Percentiles rank a stretch among this genome's conserved stretches.
phyloP scores from a whole-genome alignment of 139 green algal species.

The Eudorina sp. region DNA sequence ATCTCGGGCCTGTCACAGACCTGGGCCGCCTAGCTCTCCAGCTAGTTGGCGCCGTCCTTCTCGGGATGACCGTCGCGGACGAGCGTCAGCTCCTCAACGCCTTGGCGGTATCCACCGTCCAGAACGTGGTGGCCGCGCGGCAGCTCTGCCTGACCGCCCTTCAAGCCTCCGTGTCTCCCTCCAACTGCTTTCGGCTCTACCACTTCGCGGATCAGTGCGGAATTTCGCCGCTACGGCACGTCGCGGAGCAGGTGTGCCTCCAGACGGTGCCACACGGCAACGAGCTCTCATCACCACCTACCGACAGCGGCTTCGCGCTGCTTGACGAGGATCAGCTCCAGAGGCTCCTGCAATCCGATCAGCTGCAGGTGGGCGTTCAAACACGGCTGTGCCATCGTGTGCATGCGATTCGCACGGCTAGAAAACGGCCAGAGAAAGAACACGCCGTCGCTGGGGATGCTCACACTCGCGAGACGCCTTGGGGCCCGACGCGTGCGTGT shows the following conservation, averaged over 20 bases:
- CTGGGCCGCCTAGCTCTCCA: neutral
- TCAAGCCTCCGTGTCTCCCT: neutral
- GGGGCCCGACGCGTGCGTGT: no score
- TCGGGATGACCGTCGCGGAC: neutral
- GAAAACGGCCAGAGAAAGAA: no score
- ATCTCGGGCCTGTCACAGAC: neutral
- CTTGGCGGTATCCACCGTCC: neutral
- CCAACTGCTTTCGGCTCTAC: slow-evolving; percentile 30
- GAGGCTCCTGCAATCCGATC: slow-evolving; percentile 2
- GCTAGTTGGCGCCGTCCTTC: neutral
- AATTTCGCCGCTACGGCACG: slow-evolving; percentile 9
- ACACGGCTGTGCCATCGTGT: no score
- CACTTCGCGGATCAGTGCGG: neutral
- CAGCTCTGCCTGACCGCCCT: slow-evolving; percentile 22
- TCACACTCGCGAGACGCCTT: no score
- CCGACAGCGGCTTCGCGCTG: neutral
- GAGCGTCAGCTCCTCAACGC: neutral
- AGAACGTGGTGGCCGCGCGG: neutral
- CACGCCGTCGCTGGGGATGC: no score
- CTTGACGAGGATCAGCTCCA: slow-evolving; percentile 5
- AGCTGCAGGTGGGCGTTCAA: slow-evolving; percentile 17
- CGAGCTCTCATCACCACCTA: no score
- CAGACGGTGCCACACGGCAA: neutral
- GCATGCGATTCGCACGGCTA: no score
- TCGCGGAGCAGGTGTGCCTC: neutral